Base-by-base conservation (phyloP, 768 basidiomycete species). In the Daedaleopsis sinensis region DNA sequence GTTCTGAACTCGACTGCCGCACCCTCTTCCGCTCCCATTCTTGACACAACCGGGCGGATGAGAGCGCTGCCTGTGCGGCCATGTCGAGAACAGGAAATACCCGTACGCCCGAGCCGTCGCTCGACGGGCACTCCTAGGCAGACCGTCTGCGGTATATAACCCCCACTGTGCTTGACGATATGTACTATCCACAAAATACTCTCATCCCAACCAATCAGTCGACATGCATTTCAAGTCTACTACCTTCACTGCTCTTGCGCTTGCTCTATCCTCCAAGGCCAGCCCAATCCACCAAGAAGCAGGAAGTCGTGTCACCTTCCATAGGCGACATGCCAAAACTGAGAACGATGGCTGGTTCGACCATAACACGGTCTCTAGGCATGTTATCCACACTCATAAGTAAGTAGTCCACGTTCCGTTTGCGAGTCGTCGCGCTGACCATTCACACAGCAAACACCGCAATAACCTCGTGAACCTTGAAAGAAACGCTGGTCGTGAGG, bases 391-490 rank as follows among this genome's bases (percentile, higher is more conserved):
- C n/a, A 60, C 58, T 18, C 61, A 59, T 39, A 67, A 65, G 68
- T 69, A 47, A 32, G 27, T 32, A 32, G 27, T 32, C 27, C 27
- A 32, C 11, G 68, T 51, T n/a, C 16, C 27, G 19, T 10, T 15
- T 36, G 21, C 2, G 10, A 19, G 5, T 10, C 6, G 21, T 13
- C 27, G 8, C 15, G 11, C 37, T 58, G 44, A 57, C 35, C n/a
- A n/a, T 16, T 10, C 18, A 5, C 38, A 18, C 23, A 67, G 66
- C 58, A 67, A 67, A 23, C 63, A 67, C 46, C 66, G 66, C 39
- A 59, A 60, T 58, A 67, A 67, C 27, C 32, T 67, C 11, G 43
- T 62, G 6, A 67, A 67, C 52, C 57, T 67, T 8, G 38, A 59
- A 24, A 39, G 24, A 11, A 64, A 67, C 43, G 23, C 24, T 11